A percentile compares a stretch with the other conserved stretches of the same genome.
These are phyloP conservation scores for Sugiyamaella smithiae DNA, from an alignment of 805 yeast species.

Conservation along the genomic window DNA sequence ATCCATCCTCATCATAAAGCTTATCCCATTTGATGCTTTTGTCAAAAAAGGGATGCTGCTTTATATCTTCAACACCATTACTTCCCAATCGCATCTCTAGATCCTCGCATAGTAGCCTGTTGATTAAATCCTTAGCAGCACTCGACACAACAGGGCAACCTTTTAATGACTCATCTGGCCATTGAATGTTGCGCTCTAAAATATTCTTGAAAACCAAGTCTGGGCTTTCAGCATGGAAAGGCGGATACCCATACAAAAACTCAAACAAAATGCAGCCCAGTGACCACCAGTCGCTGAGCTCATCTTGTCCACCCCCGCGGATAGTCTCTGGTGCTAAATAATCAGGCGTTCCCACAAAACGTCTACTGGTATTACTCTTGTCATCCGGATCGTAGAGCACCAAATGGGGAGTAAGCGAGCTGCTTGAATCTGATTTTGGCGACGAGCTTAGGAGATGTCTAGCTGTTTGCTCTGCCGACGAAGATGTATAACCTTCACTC, in stretches of 20 bases:
- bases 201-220: conserved; percentile 81
- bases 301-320: conserved; percentile 76
- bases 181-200: conserved; percentile 65
- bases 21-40: conserved; percentile 66
- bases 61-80: conserved; percentile 76
- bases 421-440: conserved; percentile 6
- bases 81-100: conserved; percentile 68
- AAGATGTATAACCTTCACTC: conserved; percentile 22
- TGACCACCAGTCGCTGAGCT: conserved; percentile 98
- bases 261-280: conserved; percentile 94
- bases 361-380: conserved; percentile 47
- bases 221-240: conserved; percentile 82
- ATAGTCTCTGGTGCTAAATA: conserved; percentile 97
- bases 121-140: conserved; percentile 72
- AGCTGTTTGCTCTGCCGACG: conserved; percentile 24
- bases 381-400: conserved; percentile 68
- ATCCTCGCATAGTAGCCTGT: conserved; percentile 57
- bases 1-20: conserved; percentile 65
- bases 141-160: conserved; percentile 41
- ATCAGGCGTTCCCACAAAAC: conserved; percentile 96
- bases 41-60: conserved; percentile 70
- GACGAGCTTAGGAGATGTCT: not conserved
- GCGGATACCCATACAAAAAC: conserved; percentile 89
- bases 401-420: conserved; percentile 9
- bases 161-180: conserved; percentile 58